Evolutionary conservation across 805 yeast species (phyloP).

Genomic region (Jamesozyma piceae): DNA sequence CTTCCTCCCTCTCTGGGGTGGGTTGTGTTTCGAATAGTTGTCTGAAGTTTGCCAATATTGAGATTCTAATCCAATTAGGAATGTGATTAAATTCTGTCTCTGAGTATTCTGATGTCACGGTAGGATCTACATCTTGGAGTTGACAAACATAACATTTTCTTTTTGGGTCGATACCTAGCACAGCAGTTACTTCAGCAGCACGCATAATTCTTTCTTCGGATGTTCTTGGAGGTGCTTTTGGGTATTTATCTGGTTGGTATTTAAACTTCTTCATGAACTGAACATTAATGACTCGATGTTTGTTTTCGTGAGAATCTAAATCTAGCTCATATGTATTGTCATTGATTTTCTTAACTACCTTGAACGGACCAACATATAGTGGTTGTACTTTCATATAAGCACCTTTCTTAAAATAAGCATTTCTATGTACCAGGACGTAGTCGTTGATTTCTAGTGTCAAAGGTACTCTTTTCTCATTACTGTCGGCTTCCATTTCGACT

Average conservation of each 20-base stretch:
- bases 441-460: slow-evolving; percentile 2
- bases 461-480: slow-evolving; percentile 1
- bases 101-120: background rate
- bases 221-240: background rate
- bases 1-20: background rate
- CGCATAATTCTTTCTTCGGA: background rate
- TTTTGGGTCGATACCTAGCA: slow-evolving; percentile 2
- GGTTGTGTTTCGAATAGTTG: background rate
- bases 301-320: slow-evolving; percentile 1
- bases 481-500: background rate
- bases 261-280: background rate
- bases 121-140: slow-evolving; percentile 5
- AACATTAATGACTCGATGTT: slow-evolving; percentile 6
- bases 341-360: slow-evolving; percentile 2
- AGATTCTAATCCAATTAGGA: background rate
- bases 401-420: slow-evolving; percentile 5
- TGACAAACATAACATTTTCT: slow-evolving; percentile 3
- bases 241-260: background rate
- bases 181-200: slow-evolving; percentile 3
- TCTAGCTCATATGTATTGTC: slow-evolving; percentile 8
- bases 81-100: slow-evolving; percentile 1
- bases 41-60: background rate
- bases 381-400: slow-evolving; percentile 1
- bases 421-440: slow-evolving; percentile 3
- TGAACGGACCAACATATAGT: slow-evolving; percentile 5